A percentile compares a stretch with the other conserved stretches of the same genome.
Conservation (phyloP, 75 land plant species). For the Selaginella tamariscina region DNA sequence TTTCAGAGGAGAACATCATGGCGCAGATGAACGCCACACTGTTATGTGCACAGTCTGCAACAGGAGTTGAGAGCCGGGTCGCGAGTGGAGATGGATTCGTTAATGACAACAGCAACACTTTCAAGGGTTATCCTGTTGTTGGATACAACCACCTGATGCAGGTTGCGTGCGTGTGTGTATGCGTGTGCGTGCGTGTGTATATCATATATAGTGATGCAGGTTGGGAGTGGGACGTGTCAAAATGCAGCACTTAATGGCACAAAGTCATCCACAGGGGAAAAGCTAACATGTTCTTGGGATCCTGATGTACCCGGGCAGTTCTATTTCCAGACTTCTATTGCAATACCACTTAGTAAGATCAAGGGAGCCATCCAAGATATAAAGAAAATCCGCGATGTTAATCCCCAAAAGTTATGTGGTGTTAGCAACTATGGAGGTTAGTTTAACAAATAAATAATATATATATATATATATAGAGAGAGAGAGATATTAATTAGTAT, state of each 20-base stretch:
- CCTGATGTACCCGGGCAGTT: neutral
- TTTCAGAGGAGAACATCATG: conserved; percentile 1
- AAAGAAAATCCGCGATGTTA: conserved; percentile 6
- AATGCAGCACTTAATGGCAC: neutral
- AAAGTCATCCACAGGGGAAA: neutral
- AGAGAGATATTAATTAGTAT: too few relatives aligned
- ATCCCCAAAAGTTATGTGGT: neutral
- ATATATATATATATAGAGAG: too few relatives aligned
- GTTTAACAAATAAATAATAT: too few relatives aligned
- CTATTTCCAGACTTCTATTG: neutral
- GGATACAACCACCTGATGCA: conserved; percentile 8
- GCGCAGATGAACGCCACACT: neutral
- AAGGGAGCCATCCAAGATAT: conserved; percentile 4
- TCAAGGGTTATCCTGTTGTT: neutral
- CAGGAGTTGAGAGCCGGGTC: neutral
- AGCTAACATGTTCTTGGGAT: conserved; percentile 1
- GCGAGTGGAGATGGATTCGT: conserved; percentile 7
- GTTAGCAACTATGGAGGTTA: too few relatives aligned
- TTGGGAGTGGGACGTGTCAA: neutral
- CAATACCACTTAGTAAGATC: neutral
- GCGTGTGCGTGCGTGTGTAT: too few relatives aligned
- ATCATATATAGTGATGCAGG: too few relatives aligned
- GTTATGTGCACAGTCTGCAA: neutral
- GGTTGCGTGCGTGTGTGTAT: too few relatives aligned
- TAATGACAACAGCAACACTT: conserved; percentile 1